Percentiles rank a stretch among this genome's conserved stretches.
Evolutionary conservation across 345 rosid species (phyloP).

Genomic region (Salix dunnii): DNA sequence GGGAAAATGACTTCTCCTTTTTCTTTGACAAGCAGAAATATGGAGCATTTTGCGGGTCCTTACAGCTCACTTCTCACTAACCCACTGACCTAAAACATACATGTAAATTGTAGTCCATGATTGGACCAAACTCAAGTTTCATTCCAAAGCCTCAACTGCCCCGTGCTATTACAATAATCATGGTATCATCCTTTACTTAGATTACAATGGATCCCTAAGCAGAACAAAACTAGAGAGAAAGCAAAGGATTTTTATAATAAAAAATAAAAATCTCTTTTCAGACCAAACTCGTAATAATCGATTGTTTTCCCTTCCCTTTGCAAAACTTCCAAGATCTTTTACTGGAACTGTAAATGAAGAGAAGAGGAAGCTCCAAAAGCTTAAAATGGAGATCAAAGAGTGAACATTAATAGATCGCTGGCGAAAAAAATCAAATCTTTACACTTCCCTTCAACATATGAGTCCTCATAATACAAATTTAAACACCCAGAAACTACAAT

Average conservation of each 20-base stretch:
- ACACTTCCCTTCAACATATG: conserved; percentile 25
- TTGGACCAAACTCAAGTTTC: conserved; percentile 17
- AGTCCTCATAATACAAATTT: background rate
- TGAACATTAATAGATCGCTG: background rate
- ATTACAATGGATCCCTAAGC: conserved; percentile 12
- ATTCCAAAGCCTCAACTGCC: background rate
- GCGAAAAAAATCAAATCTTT: conserved; percentile 20
- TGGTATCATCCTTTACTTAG: conserved; percentile 29
- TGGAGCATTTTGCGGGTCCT: conserved; percentile 17
- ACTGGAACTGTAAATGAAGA: background rate
- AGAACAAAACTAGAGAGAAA: background rate
- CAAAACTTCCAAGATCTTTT: background rate
- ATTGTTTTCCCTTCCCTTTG: background rate
- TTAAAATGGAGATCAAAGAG: background rate
- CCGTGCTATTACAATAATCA: background rate
- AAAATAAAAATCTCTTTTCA: background rate
- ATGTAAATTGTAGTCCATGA: background rate
- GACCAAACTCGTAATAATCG: background rate
- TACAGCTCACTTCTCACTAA: conserved; percentile 18
- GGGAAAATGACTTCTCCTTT: background rate
- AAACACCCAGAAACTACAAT: background rate
- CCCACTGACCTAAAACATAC: background rate
- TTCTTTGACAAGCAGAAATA: background rate
- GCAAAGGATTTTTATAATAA: background rate
- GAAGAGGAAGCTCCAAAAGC: background rate